These are phyloP conservation scores for Mortierella claussenii DNA, from an alignment of 192 early-diverging fungal species.

Conservation along the genomic window DNA sequence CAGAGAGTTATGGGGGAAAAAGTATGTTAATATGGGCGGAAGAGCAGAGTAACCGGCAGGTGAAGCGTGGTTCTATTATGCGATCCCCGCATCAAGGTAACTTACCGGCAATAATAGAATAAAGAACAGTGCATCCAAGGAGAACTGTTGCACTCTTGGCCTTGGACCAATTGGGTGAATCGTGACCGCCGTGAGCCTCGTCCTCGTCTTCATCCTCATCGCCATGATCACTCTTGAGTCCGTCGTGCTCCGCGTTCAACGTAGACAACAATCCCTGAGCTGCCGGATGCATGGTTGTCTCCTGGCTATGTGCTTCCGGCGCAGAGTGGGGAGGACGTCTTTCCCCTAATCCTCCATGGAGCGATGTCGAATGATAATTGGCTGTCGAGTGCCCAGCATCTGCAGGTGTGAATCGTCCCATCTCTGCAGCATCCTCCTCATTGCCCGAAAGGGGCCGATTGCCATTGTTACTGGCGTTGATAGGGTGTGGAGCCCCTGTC, in stretches of 20 bases:
- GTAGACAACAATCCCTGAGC: slow-evolving; percentile 28
- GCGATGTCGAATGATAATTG: slow-evolving; percentile 28
- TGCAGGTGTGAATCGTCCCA: slow-evolving; percentile 27
- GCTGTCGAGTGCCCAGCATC: slow-evolving; percentile 26
- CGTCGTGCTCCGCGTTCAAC: slow-evolving; percentile 36
- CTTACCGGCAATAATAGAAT: slow-evolving; percentile 82
- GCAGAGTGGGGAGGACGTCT: slow-evolving; percentile 20
- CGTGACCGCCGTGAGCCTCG: slow-evolving; percentile 80
- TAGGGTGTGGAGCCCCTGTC: slow-evolving; percentile 2
- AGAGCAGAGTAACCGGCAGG: not conserved
- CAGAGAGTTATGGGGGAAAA: slow-evolving; percentile 1
- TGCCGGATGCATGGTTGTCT: slow-evolving; percentile 13
- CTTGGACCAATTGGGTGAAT: slow-evolving; percentile 93
- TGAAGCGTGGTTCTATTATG: no score
- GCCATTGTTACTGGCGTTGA: slow-evolving; percentile 19
- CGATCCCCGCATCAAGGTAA: no score
- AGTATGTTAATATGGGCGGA: not conserved
- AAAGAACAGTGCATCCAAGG: slow-evolving; percentile 83
- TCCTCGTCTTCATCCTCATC: slow-evolving; percentile 68
- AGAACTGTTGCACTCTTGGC: slow-evolving; percentile 81
- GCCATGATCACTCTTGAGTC: slow-evolving; percentile 41
- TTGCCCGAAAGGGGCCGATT: slow-evolving; percentile 7
- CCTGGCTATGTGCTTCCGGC: slow-evolving; percentile 4
- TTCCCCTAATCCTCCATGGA: slow-evolving; percentile 17
- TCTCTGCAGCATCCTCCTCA: slow-evolving; percentile 32